Evolutionary conservation across 768 basidiomycete species (phyloP), one percentile per base, ranked within the genome.

Genomic region (Suillus weaverae): DNA sequence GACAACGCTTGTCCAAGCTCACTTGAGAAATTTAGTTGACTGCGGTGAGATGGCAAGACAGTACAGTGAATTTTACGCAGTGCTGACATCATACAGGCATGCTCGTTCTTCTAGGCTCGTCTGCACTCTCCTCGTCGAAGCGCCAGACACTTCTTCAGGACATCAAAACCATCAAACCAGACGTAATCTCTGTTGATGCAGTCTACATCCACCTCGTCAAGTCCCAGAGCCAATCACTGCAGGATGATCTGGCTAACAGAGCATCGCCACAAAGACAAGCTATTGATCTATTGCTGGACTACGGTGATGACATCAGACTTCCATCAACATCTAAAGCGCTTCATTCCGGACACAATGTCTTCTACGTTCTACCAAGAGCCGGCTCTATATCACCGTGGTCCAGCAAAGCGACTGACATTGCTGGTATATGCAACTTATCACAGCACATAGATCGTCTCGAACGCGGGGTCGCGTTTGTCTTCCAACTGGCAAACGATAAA

Each of bases 301-400:
- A 99, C 68, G 97, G 97, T 7, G 92, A 96, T 73, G 82, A 92
- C 74, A 77, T 85, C 66, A 79, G 83, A 4, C 75, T 88, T 4
- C 73, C 80, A 4, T 76, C 70, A 8, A 88, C 89, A 0, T 67
- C 73, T 13, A 67, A 73, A 26, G 71, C 76, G 33, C 70, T 80
- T 60, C 71, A 72, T 20, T 72, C 73, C 11, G 68, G 67, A 50
- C 64, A 69, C 33, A 85, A 86, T 57, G 79, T 88, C 13, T 78
- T 88, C 48, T 97, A 87, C 73, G 87, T 97, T 46, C 79, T 91
- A 7, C 96, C 96, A 13, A 81, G 96, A 64, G 83, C 87, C 9
- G 96, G 97, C 4, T 95, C 96, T 4, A 90, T 99, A 71, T 98
- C 97, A 5, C 96, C 97, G 2, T 99, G 97, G 97, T 98, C 97